Base-by-base conservation (phyloP, 805 yeast species). In the Hanseniaspora jakobsenii region DNA sequence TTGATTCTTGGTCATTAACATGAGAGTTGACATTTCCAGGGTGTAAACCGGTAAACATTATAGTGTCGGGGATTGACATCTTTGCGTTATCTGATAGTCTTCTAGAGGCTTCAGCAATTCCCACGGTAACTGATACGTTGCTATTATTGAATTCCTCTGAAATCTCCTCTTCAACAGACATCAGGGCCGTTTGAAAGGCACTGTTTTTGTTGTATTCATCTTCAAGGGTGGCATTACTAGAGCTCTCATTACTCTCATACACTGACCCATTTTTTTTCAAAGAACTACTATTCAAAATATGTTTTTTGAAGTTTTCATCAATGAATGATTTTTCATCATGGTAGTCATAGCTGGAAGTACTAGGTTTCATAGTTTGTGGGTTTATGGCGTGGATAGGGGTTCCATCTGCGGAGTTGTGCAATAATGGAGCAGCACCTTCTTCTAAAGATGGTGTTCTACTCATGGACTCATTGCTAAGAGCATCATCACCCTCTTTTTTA, bases 301-400 rank as follows among this genome's bases (percentile, higher is more conserved):
- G 39, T 35, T 54, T 53, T 35, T 60, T 61, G 18, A 56, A 53
- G 22, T 53, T 60, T 24, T 57, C 53, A 6, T 61, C 63, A 17
- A 58, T 39, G 30, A 58, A 48, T 28, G 59, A 51, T 37, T 56
- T 56, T 31, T 53, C 53, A 39, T 61, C 64, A 31, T 54, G 58
- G 42, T 59, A 61, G 2, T 64, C 59, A 30, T 55, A 59, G 36
- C 59, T 55, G 2, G 65, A 42, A 5, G 46, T 42, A 17, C 27
- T 17, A 6, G 36, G 46, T n/a, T 42, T 42, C 39, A 42, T 35
- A n/a, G 36, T 32, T 19, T 40, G 44, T 6, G 37, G 17, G 17
- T 35, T 21, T 3, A 29, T 26, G 17, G 36, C 4, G 16, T 34
- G 45, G 23, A 28, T 16, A 21, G 45, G 39, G 10, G 46, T 35